phyloP scores from a whole-genome alignment of 2,329 filamentous ascomycete species.

The Arthrinium puccinioides region DNA sequence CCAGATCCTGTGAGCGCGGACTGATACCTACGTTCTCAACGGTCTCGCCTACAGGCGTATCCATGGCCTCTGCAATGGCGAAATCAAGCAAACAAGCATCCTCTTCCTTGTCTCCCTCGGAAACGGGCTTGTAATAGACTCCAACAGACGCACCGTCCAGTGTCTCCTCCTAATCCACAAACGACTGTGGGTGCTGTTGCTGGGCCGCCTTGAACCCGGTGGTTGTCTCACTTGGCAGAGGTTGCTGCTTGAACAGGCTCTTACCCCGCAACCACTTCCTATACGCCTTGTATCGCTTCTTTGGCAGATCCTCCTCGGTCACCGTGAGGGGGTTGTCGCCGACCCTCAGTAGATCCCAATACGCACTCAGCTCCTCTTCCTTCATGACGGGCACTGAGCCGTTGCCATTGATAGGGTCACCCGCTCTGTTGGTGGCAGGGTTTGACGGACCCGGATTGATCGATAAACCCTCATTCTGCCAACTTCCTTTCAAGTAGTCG shows the following conservation, averaged over 20 bases:
- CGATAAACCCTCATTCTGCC: slow-evolving; percentile 50
- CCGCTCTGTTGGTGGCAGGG: background rate
- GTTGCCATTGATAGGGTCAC: slow-evolving; percentile 24
- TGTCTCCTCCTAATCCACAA: background rate
- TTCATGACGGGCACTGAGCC: slow-evolving; percentile 21
- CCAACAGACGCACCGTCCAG: too few species aligned
- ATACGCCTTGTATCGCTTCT: slow-evolving; percentile 97
- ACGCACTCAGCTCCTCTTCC: slow-evolving; percentile 26
- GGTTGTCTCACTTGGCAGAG: slow-evolving; percentile 18
- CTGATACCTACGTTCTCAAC: too few species aligned
- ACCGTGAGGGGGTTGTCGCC: slow-evolving; percentile 82
- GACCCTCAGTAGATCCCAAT: slow-evolving; percentile 68
- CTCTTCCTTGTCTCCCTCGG: too few species aligned
- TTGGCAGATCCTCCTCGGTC: slow-evolving; percentile 74
- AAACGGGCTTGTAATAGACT: too few species aligned
- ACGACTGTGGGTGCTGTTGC: too few species aligned
- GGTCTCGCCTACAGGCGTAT: too few species aligned
- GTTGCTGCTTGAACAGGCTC: slow-evolving; percentile 90
- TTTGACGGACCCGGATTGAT: slow-evolving; percentile 15
- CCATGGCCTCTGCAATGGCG: too few species aligned
- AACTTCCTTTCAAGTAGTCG: slow-evolving; percentile 68
- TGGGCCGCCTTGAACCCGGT: slow-evolving; percentile 1
- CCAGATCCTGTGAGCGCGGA: background rate
- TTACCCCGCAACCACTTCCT: slow-evolving; percentile 91
- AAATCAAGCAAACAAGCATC: background rate